A percentile compares a stretch with the other conserved stretches of the same genome.
Evolutionary conservation across 805 yeast species (phyloP).

Genomic region (Naumovozyma castellii): DNA sequence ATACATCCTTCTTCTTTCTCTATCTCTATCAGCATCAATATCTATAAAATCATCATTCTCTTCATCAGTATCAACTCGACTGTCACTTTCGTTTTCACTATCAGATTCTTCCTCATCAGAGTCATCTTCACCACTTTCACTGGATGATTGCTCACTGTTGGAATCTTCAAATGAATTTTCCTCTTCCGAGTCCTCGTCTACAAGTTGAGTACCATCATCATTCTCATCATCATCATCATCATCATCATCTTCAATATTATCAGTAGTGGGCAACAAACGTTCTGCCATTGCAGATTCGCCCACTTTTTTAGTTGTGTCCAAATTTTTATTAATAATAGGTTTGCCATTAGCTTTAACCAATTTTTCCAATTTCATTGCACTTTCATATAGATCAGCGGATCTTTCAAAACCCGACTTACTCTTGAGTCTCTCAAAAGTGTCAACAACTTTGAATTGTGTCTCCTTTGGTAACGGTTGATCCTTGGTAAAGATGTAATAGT

Average conservation of each 20-base stretch:
- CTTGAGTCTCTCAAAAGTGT: slow-evolving; percentile 29
- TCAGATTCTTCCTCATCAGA: slow-evolving; percentile 22
- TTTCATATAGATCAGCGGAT: slow-evolving; percentile 33
- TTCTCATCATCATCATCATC: slow-evolving; percentile 18
- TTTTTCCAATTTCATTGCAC: slow-evolving; percentile 31
- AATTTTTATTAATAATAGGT: background rate
- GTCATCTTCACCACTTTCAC: slow-evolving; percentile 10
- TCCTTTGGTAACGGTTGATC: slow-evolving; percentile 55
- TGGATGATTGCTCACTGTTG: slow-evolving; percentile 19
- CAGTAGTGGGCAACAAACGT: no score
- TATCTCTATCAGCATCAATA: slow-evolving; percentile 25
- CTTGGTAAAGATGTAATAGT: slow-evolving; percentile 61
- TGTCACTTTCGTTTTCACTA: slow-evolving; percentile 11
- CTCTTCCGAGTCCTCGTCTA: slow-evolving; percentile 28
- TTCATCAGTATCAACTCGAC: slow-evolving; percentile 20
- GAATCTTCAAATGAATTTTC: slow-evolving; percentile 15
- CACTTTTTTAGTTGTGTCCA: background rate
- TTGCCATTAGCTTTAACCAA: slow-evolving; percentile 1
- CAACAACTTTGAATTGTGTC: slow-evolving; percentile 42
- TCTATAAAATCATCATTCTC: slow-evolving; percentile 22
- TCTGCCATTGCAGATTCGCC: background rate
- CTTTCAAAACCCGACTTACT: slow-evolving; percentile 26
- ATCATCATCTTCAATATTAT: slow-evolving; percentile 1
- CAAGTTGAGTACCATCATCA: slow-evolving; percentile 21
- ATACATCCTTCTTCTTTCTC: slow-evolving; percentile 27